Conservation (phyloP, 2,329 filamentous ascomycete species). For the Metarhizium robertsii region DNA sequence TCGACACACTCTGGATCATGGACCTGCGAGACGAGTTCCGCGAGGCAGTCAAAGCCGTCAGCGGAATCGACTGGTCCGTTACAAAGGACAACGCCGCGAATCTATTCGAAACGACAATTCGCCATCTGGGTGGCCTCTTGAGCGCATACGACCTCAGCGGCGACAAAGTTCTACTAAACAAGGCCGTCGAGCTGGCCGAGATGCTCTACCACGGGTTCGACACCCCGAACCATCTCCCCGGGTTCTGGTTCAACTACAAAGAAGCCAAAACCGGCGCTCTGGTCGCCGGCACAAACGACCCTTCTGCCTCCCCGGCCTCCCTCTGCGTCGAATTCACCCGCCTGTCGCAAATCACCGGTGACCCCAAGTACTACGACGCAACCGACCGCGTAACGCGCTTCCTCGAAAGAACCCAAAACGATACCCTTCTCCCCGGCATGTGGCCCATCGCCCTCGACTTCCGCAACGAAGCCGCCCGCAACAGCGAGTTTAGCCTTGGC, state of each 20-base stretch:
- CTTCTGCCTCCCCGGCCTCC: conserved; percentile 29
- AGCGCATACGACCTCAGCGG: conserved; percentile 39
- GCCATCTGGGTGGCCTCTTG: conserved; percentile 41
- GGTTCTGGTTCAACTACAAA: conserved; percentile 18
- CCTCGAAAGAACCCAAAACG: conserved; percentile 55
- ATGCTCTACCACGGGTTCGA: conserved; percentile 45
- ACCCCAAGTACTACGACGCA: conserved; percentile 65
- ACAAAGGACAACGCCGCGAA: conserved; percentile 32
- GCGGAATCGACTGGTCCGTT: conserved; percentile 39
- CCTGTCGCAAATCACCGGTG: conserved; percentile 58
- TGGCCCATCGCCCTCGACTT: conserved; percentile 60
- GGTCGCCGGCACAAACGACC: conserved; percentile 54
- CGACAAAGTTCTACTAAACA: conserved; percentile 31
- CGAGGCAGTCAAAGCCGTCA: conserved; percentile 38
- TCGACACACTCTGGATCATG: conserved; percentile 57
- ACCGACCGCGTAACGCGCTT: conserved; percentile 59
- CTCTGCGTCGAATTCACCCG: conserved; percentile 56
- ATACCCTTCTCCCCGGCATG: conserved; percentile 60
- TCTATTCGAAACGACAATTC: conserved; percentile 45
- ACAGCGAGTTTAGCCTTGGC: conserved; percentile 36
- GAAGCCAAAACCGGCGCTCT: conserved; percentile 23
- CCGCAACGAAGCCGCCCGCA: conserved; percentile 25
- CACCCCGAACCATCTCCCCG: conserved; percentile 39
- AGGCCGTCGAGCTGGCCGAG: conserved; percentile 40
- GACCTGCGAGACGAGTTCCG: conserved; percentile 46